Evolutionary conservation across 2,329 filamentous ascomycete species (phyloP).

Genomic region (Hypocrella siamensis): DNA sequence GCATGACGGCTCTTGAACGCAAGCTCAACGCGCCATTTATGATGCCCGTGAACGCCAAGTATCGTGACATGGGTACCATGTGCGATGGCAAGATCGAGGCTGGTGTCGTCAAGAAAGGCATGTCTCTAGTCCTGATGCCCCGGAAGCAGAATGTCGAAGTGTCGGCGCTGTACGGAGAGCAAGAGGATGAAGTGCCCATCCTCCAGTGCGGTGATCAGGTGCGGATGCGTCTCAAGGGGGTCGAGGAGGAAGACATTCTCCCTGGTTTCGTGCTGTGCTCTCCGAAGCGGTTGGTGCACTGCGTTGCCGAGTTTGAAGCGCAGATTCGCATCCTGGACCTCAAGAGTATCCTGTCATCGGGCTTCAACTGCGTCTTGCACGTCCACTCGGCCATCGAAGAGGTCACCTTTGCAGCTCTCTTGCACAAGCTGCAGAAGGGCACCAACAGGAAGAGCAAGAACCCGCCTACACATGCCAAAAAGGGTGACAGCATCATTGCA

Average conservation of each 20-base stretch:
- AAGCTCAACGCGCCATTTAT: conserved; percentile 98
- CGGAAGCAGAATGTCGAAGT: conserved; percentile 72
- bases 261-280: conserved; percentile 95
- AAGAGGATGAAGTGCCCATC: conserved; percentile 73
- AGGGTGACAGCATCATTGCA: conserved; percentile 73
- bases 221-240: conserved; percentile 76
- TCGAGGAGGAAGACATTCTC: conserved; percentile 93
- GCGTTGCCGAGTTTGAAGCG: conserved; percentile 78
- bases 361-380: conserved; percentile 96
- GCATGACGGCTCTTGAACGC: conserved; percentile 82
- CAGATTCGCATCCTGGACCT: conserved; percentile 92
- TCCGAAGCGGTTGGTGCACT: conserved; percentile 84
- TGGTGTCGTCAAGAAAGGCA: conserved; percentile 82
- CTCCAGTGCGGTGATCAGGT: conserved; percentile 92
- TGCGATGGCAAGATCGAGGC: conserved; percentile 95
- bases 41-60: conserved; percentile 96
- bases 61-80: conserved; percentile 93
- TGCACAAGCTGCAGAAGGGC: conserved; percentile 93
- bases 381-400: conserved; percentile 97
- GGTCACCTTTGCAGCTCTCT: conserved; percentile 72
- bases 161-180: conserved; percentile 81
- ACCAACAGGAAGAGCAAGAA: conserved; percentile 88
- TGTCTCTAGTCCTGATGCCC: conserved; percentile 85
- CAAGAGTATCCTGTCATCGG: conserved; percentile 83
- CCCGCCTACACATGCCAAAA: conserved; percentile 80